Evolutionary conservation across 768 basidiomycete genomes (phyloP).

Genomic region (Amanita muscaria): DNA sequence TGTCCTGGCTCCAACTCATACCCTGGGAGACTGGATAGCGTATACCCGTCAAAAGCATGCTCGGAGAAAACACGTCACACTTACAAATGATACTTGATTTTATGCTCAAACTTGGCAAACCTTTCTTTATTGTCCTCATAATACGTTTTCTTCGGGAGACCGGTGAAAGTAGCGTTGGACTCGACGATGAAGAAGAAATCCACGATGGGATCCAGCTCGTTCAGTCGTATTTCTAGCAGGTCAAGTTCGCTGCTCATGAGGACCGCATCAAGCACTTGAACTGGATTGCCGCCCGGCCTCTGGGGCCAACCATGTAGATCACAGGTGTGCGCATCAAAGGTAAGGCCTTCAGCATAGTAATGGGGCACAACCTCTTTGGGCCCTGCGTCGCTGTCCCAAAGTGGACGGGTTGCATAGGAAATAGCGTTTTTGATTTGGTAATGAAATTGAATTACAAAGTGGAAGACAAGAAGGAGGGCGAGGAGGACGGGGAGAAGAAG

Average conservation of each 20-base stretch:
- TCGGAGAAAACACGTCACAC: conserved; percentile 12
- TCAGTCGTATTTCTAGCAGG: conserved; percentile 51
- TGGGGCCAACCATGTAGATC: conserved; percentile 46
- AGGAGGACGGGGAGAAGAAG: conserved; percentile 27
- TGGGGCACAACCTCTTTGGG: conserved; percentile 42
- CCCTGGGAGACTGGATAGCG: conserved; percentile 31
- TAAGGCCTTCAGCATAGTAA: conserved; percentile 46
- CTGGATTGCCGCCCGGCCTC: conserved; percentile 21
- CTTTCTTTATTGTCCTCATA: conserved; percentile 37
- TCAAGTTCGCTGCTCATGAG: conserved; percentile 59
- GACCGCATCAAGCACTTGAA: conserved; percentile 48
- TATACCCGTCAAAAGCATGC: neutral
- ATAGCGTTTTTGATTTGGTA: conserved; percentile 44
- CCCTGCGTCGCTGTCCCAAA: conserved; percentile 49
- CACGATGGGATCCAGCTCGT: conserved; percentile 50
- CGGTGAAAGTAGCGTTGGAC: conserved; percentile 55
- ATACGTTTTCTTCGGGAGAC: conserved; percentile 42
- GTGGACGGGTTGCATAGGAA: conserved; percentile 48
- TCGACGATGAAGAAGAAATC: conserved; percentile 56
- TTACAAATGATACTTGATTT: conserved; percentile 45
- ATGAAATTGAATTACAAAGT: conserved; percentile 30
- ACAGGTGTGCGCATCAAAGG: conserved; percentile 36
- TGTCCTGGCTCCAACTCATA: conserved; percentile 32
- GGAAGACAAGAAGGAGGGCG: conserved; percentile 23
- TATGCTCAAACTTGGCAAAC: conserved; percentile 41